Evolutionary conservation across 768 basidiomycete genomes (phyloP), one percentile per base, ranked within the genome.

Genomic region (Serpula lacrymans): DNA sequence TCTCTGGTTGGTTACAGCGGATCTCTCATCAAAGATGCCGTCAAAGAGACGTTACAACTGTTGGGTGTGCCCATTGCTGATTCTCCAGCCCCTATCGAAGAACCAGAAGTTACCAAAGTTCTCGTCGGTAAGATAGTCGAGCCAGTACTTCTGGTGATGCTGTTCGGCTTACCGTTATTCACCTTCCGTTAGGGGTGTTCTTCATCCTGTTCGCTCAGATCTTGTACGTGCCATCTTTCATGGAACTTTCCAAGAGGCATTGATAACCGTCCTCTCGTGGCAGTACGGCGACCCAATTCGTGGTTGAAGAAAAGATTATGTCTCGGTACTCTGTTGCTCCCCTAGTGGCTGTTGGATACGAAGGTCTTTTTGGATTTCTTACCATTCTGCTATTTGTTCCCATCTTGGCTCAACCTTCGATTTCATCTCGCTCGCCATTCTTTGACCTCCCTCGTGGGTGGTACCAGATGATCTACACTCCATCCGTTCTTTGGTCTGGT

Each of bases 241-340:
- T 42, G 42, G 29, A 40, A 28, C 22, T 24, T 17, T 36, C 31
- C 23, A 20, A 34, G 13, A 29, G 10, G 31, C n/a, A 14, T 12
- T 35, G 28, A 12, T 37, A 36, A 10, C 35, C 18, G 28, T 43
- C 22, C 3, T 26, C n/a, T 10, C 44, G 11, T 38, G 43, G 20
- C 58, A 93, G 89, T 68, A 88, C 89, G 21, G 92, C 92, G 41
- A 79, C 81, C 8, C 92, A 94, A 59, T 94, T 94, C 57, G 94
- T 97, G 32, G 75, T 96, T 12, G 96, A 98, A 73, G 95, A 97
- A 68, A 94, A 88, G 70, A 93, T 98, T 52, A 83, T 98, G 85
- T 70, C 79, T 55, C 78, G 76, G 35, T 94, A 95, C 69, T 72
- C 80, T 24, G 84, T 97, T 28, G 78, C 82, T 33, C 95, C 96